Evolutionary conservation across 495 filamentous ascomycete genomes (phyloP).

Genomic region (Cudoniella acicularis): DNA sequence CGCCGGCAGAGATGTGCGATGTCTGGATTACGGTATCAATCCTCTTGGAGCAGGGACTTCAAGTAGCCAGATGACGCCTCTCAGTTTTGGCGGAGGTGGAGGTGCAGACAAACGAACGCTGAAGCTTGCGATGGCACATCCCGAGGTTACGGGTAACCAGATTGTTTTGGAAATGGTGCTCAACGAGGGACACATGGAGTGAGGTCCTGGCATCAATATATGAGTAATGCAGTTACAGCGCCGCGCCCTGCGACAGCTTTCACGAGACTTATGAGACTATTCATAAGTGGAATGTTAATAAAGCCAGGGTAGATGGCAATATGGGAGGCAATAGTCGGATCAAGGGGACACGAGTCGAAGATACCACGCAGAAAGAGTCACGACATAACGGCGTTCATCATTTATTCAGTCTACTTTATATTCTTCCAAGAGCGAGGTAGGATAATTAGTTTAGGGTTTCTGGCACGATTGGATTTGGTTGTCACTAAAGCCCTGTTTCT

Average conservation of each 20-base stretch:
- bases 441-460: too few species aligned
- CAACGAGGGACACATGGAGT: conserved; percentile 91
- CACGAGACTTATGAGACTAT: too few species aligned
- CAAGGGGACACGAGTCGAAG: too few species aligned
- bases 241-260: background rate
- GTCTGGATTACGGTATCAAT: conserved; percentile 77
- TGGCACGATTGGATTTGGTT: too few species aligned
- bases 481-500: too few species aligned
- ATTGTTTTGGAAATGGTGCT: conserved; percentile 88
- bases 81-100: conserved; percentile 11
- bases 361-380: too few species aligned
- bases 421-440: too few species aligned
- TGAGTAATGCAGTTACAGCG: background rate
- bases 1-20: conserved; percentile 78
- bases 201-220: conserved; percentile 18
- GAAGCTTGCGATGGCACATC: conserved; percentile 95
- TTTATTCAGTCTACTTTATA: too few species aligned
- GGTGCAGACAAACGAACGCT: conserved; percentile 53
- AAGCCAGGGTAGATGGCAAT: background rate
- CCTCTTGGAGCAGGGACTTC: conserved; percentile 33
- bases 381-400: too few species aligned
- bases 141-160: conserved; percentile 73
- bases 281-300: background rate
- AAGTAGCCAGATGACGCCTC: conserved; percentile 31
- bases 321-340: background rate